These are phyloP conservation scores for Trichothecium roseum DNA, from an alignment of 2,329 filamentous ascomycete genomes.

Conservation along the genomic window DNA sequence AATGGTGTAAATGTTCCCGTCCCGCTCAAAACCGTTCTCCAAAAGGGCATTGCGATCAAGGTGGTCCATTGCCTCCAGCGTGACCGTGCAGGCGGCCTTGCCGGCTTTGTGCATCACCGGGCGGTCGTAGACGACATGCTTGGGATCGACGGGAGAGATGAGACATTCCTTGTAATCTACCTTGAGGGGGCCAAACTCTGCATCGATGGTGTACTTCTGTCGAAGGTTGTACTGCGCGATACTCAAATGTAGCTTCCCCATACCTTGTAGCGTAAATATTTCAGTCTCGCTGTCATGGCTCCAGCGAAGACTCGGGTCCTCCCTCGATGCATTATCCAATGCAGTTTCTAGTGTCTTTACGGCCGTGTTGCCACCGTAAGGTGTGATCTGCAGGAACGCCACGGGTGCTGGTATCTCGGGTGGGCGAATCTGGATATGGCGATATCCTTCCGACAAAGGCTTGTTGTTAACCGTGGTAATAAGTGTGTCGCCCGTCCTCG, in stretches of 20 bases:
- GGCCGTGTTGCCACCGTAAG: slow-evolving; percentile 56
- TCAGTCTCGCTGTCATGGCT: slow-evolving; percentile 81
- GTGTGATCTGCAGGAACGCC: slow-evolving; percentile 92
- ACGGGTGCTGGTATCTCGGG: slow-evolving; percentile 88
- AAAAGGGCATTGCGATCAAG: slow-evolving; percentile 24
- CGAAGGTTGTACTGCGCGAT: slow-evolving; percentile 82
- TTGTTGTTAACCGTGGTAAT: slow-evolving; percentile 57
- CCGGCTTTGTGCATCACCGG: slow-evolving; percentile 71
- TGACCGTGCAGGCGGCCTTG: slow-evolving; percentile 64
- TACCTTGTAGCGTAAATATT: slow-evolving; percentile 85
- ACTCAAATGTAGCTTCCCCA: slow-evolving; percentile 93
- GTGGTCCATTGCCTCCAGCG: slow-evolving; percentile 49
- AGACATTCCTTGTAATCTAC: slow-evolving; percentile 91
- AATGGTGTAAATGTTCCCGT: slow-evolving; percentile 61
- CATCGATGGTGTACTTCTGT: slow-evolving; percentile 78
- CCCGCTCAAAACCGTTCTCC: slow-evolving; percentile 38
- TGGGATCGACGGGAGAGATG: slow-evolving; percentile 41
- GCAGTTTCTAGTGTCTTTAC: slow-evolving; percentile 71
- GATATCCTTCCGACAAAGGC: slow-evolving; percentile 57
- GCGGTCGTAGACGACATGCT: slow-evolving; percentile 61
- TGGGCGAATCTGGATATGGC: slow-evolving; percentile 71
- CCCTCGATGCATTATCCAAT: slow-evolving; percentile 68
- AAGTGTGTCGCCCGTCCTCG: slow-evolving; percentile 89
- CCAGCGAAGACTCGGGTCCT: slow-evolving; percentile 87
- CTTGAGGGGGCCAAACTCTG: slow-evolving; percentile 81